Base-by-base conservation (phyloP, 176 grass and related monocot genomes). In the Secale cereale region DNA sequence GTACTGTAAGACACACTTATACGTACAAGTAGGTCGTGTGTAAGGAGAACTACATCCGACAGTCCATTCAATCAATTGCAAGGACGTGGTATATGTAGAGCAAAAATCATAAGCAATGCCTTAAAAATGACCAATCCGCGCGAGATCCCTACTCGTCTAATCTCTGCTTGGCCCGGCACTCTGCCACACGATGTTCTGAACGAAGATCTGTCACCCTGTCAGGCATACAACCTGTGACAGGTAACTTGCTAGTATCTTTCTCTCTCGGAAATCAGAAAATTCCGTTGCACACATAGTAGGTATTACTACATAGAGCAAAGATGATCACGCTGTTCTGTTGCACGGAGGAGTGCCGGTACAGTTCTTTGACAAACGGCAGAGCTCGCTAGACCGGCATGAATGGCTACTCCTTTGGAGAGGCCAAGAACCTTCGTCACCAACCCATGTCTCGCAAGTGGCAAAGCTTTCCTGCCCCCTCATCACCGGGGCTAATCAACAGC, bases 371-470 rank as follows among this genome's bases (percentile, higher is more conserved):
- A 64, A 75, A 32, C 22, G 82, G 69, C 72, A 56, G 17, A 56
- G 50, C 16, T 20, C 0, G 78, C 62, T 68, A 37, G 25, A 31
- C 23, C 70, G 43, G 72, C 80, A 83, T 61, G 60, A 79, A 87
- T 83, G 67, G 86, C 67, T 60, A 59, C 74, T 10, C 66, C 80
- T 79, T 20, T 83, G 14, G 59, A 68, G 80, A 61, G 84, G 54
- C 30, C 72, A 86, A 87, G 89, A 87, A 80, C 89, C 80, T 87
- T 90, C 84, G 26, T 87, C 67, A 7, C 75, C 88, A 67, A 83
- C 83, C 74, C 84, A 90, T 86, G 84, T 45, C 80, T 22, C 29
- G 39, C 78, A 83, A 86, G 79, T 73, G 70, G 59, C 59, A 54
- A 54, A 46, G 46, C 79, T 87, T 86, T 83, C 36, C 84, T 74